Evolutionary conservation across 306 rosid genomes (phyloP).

Genomic region (Amphicarpaea edgeworthii): DNA sequence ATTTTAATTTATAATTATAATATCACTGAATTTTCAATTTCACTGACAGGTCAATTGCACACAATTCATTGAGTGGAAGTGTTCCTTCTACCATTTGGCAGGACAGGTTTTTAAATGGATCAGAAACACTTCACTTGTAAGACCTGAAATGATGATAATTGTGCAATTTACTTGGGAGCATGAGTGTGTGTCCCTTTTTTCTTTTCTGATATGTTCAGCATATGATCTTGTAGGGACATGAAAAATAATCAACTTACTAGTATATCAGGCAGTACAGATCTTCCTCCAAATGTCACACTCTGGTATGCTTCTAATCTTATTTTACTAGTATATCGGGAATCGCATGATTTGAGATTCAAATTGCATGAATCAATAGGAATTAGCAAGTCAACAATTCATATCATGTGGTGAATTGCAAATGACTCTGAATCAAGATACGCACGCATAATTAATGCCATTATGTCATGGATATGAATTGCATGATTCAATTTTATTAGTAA

Average conservation of each 20-base stretch:
- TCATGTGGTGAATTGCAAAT: neutral
- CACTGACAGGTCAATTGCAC: slow-evolving; percentile 86
- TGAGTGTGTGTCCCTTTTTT: neutral
- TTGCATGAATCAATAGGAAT: neutral
- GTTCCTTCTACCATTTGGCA: slow-evolving; percentile 79
- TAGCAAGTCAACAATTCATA: neutral
- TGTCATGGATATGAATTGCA: neutral
- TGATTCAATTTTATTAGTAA: neutral
- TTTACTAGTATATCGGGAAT: neutral
- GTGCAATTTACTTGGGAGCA: neutral
- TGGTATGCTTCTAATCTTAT: slow-evolving; percentile 59
- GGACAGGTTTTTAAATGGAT: slow-evolving; percentile 51
- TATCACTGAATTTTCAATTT: too few species aligned
- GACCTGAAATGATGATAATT: slow-evolving; percentile 38
- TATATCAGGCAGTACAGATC: slow-evolving; percentile 58
- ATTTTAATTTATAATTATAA: too few species aligned
- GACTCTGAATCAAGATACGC: neutral
- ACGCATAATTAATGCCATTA: neutral
- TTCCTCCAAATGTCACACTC: slow-evolving; percentile 77
- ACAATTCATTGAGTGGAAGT: slow-evolving; percentile 69
- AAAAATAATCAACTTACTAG: slow-evolving; percentile 63
- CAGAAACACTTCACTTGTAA: slow-evolving; percentile 64
- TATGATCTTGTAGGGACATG: slow-evolving; percentile 72
- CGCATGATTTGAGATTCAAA: neutral
- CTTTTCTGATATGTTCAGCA: slow-evolving; percentile 33